Conservation (phyloP, 2,329 filamentous ascomycete species). For the Fusarium armeniacum region DNA sequence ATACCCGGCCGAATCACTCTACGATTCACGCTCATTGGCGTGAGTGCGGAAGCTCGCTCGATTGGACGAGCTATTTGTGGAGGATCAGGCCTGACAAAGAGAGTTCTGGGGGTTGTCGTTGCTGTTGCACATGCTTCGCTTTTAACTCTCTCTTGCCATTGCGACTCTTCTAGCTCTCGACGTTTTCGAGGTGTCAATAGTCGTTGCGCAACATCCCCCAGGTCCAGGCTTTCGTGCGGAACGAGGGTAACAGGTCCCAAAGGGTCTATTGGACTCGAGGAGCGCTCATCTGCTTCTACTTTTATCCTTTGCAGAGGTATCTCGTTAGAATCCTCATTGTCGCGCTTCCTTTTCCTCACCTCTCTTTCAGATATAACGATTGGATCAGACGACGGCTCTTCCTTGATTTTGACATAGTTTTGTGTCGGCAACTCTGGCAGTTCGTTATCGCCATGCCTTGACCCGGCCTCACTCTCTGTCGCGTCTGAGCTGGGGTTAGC, state of each 20-base stretch:
- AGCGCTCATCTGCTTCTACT: conserved; percentile 53
- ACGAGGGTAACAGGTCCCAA: conserved; percentile 47
- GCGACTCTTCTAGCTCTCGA: conserved; percentile 45
- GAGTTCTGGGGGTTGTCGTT: conserved; percentile 33
- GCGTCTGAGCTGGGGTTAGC: conserved; percentile 47
- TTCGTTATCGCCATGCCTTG: conserved; percentile 41
- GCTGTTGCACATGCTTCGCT: conserved; percentile 17
- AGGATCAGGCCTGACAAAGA: conserved; percentile 42
- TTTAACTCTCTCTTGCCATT: conserved; percentile 22
- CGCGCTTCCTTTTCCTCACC: conserved; percentile 63
- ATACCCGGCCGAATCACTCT: conserved; percentile 43
- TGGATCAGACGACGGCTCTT: conserved; percentile 69
- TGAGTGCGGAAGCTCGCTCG: conserved; percentile 52
- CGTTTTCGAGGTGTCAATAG: conserved; percentile 57
- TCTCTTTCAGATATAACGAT: conserved; percentile 65
- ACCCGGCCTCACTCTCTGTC: conserved; percentile 51
- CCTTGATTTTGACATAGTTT: conserved; percentile 56
- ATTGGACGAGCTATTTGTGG: conserved; percentile 40
- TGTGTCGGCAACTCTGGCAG: conserved; percentile 42
- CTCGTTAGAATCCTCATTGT: conserved; percentile 44
- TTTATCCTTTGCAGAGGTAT: conserved; percentile 58
- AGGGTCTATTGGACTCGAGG: conserved; percentile 51
- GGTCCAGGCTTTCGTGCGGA: conserved; percentile 71
- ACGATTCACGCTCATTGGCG: conserved; percentile 56
- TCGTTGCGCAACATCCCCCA: conserved; percentile 57